Evolutionary conservation across 2,329 filamentous ascomycete genomes (phyloP), one percentile per base, ranked within the genome.

Genomic region (Stagonosporopsis cucurbitacearum): DNA sequence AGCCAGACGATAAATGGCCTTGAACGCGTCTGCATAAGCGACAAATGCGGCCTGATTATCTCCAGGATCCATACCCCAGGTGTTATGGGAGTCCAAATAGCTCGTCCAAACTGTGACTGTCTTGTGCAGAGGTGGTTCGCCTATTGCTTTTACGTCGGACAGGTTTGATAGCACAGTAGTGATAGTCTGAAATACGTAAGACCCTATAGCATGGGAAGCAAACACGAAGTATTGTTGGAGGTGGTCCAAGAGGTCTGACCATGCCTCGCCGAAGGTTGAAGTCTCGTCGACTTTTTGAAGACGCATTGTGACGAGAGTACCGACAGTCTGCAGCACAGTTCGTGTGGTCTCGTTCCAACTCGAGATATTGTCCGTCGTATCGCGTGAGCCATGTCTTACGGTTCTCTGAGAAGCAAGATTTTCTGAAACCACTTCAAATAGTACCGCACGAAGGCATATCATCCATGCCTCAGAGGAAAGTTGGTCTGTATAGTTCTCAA

Each of bases 401-500:
- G 46, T 50, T 6, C 54, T 63, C 48, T 75, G 69, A 4, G 67
- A 51, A 36, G 69, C 51, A 40, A 73, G 57, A 46, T 93, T 87
- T 0, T 86, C 87, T 4, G 87, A 82, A 3, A 96, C 77, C 63
- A 96, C 86, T 56, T 85, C 86, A 75, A 96, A 93, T 2, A 96
- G 82, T 6, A 97, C 89, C 6, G 85, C 86, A 57, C 90, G 88
- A 51, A 96, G 84, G 65, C 92, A 95, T 25, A 94, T 82, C 43
- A 88, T 88, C 93, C 92, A 98, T 0, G 90, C 88, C 67, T 89
- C 86, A 0, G 91, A 82, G 36, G 84, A 88, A 4, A 97, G 81
- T 49, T 89, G 88, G 62, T 93, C 89, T 11, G 92, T 92, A 60
- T 96, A 96, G 1, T 91, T 92, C 72, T 96, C 92, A 60, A 98